These are phyloP conservation scores for Coniochaeta ligniaria DNA, from an alignment of 2,329 filamentous ascomycete genomes.

Conservation along the genomic window DNA sequence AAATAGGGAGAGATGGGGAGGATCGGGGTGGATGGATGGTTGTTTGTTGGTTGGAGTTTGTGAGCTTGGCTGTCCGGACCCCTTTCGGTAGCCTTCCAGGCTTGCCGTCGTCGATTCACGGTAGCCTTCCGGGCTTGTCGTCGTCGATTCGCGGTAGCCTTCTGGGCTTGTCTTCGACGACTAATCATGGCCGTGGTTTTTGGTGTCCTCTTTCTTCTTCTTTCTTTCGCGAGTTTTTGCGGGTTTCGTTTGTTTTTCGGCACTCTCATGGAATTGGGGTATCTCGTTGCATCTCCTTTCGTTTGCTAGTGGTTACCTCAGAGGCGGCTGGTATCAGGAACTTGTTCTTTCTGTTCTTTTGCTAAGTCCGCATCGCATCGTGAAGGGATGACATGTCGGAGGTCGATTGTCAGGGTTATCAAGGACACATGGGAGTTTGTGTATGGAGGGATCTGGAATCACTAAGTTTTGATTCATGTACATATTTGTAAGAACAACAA, in stretches of 20 bases:
- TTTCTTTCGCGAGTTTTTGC: too few relatives aligned
- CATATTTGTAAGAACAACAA: not conserved
- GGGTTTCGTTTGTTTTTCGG: too few relatives aligned
- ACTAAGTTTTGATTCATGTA: not conserved
- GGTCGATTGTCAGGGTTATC: not conserved
- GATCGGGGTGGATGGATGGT: not conserved
- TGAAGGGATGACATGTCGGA: not conserved
- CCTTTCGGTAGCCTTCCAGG: too few relatives aligned
- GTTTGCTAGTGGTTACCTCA: not conserved
- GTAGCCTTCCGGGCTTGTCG: too few relatives aligned
- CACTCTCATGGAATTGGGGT: too few relatives aligned
- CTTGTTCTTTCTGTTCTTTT: not conserved
- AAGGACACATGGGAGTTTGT: not conserved
- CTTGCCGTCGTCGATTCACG: too few relatives aligned
- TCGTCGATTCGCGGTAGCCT: too few relatives aligned
- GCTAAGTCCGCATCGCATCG: not conserved
- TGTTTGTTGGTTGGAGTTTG: not conserved
- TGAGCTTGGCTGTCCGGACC: too few relatives aligned
- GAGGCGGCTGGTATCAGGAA: not conserved
- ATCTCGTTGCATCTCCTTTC: too few relatives aligned
- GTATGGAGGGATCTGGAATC: not conserved
- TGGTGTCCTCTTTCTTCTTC: too few relatives aligned
- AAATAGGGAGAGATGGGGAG: not conserved
- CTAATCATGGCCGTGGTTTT: too few relatives aligned
- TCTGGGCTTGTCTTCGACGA: too few relatives aligned